Base-by-base conservation (phyloP, 2,329 filamentous ascomycete genomes). In the Aspergillus fumigatiaffinis region DNA sequence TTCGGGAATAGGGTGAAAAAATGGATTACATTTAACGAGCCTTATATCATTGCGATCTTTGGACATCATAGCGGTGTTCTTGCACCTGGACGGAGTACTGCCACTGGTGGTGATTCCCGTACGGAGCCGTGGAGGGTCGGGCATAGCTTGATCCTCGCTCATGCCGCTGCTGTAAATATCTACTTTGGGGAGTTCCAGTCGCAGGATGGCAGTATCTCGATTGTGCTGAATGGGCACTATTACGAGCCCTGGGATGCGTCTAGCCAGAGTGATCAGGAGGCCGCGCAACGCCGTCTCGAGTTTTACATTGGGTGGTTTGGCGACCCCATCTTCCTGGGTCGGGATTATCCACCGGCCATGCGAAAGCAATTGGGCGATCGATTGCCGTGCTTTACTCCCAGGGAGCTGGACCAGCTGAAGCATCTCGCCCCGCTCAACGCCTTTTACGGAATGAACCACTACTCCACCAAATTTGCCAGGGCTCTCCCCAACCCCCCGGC, bases 231-330 rank as follows among this genome's bases (percentile, higher is more conserved):
- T 17, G 51, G 53, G 4, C 47, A 76, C 73, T 60, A 69, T 62
- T 26, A 64, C 71, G 56, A 72, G 70, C 72, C 74, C 2, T 61
- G 58, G 51, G 60, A 67, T 50, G 38, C 52, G 3, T 48, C 55
- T 4, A 61, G 57, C 26, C 32, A 51, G 10, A 50, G 47, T 3
- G 60, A 68, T 42, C 49, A 59, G 20, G 64, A 56, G 1, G 64
- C 65, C 4, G 62, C 64, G 7, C 57, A 65, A 25, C 62, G 62
- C 35, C 60, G 64, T 23, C 55, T 61, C 6, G 54, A 59, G 23
- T 68, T 68, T 48, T 62, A 66, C 42, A 61, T 68, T 58, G 76
- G 70, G 17, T 76, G 73, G 70, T 79, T 77, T 59, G 71, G 66
- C 3, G 67, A 76, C 35, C 75, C 75, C 0, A 65, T 74, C 25